phyloP scores from a whole-genome alignment of 2,329 filamentous ascomycete species.

The Aspergillus texensis region DNA sequence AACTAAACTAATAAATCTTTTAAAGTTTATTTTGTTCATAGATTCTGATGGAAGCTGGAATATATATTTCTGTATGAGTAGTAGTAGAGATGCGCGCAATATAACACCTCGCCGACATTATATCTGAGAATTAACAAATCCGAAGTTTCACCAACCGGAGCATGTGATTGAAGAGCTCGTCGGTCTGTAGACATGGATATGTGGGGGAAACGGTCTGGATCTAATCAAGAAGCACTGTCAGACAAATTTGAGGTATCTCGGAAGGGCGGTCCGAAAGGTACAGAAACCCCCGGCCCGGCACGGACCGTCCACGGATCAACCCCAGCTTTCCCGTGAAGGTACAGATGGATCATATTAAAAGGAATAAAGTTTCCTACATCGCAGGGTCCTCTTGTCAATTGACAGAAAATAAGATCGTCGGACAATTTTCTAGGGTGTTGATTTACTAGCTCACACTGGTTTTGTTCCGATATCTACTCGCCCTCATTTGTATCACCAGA shows the following conservation, averaged over 20 bases:
- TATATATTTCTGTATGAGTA: background rate
- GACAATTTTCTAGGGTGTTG: accelerated
- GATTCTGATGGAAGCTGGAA: background rate
- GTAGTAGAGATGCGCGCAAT: too few relatives aligned
- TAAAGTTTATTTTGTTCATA: too few relatives aligned
- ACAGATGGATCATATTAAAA: background rate
- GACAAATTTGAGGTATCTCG: background rate
- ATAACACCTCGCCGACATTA: too few relatives aligned
- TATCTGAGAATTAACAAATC: background rate
- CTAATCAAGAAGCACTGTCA: background rate
- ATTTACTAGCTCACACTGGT: background rate
- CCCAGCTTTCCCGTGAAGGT: background rate
- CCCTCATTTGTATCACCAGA: background rate
- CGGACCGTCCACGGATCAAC: background rate
- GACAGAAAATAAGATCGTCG: too few relatives aligned
- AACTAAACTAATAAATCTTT: background rate
- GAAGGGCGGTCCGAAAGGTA: background rate
- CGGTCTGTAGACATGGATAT: background rate
- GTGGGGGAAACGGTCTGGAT: background rate
- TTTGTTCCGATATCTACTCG: background rate
- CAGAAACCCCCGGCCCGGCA: background rate
- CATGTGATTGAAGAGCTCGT: background rate
- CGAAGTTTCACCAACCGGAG: background rate
- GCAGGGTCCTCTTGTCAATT: background rate
- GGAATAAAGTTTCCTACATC: background rate